Evolutionary conservation across 1,284 basidiomycete species (phyloP), one percentile per base, ranked within the genome.

Genomic region (Omphalotus olearius): DNA sequence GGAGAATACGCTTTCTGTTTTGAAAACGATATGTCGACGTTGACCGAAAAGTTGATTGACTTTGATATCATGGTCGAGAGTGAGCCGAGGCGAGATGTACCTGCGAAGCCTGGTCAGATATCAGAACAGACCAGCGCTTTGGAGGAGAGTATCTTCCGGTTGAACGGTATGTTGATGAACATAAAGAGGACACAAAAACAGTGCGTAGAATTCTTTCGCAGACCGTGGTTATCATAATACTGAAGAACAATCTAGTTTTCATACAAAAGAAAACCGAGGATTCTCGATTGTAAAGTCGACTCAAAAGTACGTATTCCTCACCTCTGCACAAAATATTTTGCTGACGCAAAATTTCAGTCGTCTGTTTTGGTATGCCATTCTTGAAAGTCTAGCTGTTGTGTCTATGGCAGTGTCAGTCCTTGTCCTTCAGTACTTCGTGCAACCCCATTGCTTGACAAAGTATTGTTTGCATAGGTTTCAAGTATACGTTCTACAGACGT

Each of bases 1-100:
- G 96, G 96, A 62, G 97, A 99, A 78, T 98, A 98, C 71, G 76
- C 93, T 2, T 99, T 99, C 74, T 99, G 97, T 74, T 98, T 99
- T 67, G 90, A 94, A 66, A 99, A 99, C 70, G 92, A 96, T 73
- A 91, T 93, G 82, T 91, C 87, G 7, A 91, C 89, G 3, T 78
- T 94, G 59, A 88, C 88, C 17, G 74, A 93, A 72, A 97, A 98
- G 70, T 79, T 97, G 51, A 78, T 98, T 59, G 95, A 98, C 71
- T 96, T 98, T 67, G 94, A 97, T 68, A 95, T 96, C 69, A 93
- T 96, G 91, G 91, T 97, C 55, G 93, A 97, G 74, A 93, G 88
- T 56, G 94, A 98, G 66, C 94, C 94, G 1, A 74, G 94, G 47
- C 76, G 91, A 49, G 86, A 91, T 62, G 78, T 88, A 3, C 84